Base-by-base conservation (phyloP, 2,329 filamentous ascomycete genomes). In the Fusarium vanettenii region DNA sequence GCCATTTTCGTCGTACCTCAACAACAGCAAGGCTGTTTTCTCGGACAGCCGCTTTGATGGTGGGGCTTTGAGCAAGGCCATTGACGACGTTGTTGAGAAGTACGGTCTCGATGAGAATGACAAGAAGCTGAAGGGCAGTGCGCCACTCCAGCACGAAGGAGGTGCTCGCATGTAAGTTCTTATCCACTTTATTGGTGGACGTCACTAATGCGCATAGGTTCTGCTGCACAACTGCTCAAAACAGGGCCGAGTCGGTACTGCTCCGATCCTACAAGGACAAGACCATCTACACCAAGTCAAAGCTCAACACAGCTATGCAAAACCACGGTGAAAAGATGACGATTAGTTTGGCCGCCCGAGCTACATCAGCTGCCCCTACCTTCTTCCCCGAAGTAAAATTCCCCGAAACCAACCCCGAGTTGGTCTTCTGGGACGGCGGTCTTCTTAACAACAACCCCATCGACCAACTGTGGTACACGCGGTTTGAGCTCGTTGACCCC, bases 371-470 rank as follows among this genome's bases (percentile, higher is more conserved):
- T 27, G 74, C 74, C 0, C 74, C 74, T 1, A 76, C 74, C 0
- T 76, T 70, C 20, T 76, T 76, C 18, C 74, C 71, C 0, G 74
- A 76, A n/a, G 74, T 76, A 0, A 43, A 20, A 1, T 76, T 76
- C 3, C 69, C 66, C 0, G 69, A 72, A 3, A 43, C 50, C 0
- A 74, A 59, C 2, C 67, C 67, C 0, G 55, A 71, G 4, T 13
- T 76, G 2, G 59, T 59, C 0, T 76, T 76, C 6, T 76, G 74
- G 74, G 74, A 76, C 0, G 74, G 74, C 0, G 74, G 74, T 0
- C 74, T 76, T 2, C 62, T 76, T 0, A 76, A 76, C 29, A 76
- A 76, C 13, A 76, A 76, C 33, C 74, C 74, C 0, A 76, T 76
- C 2, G 74, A 75, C 2, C 74, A 76, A 7, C 43, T 76, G 1